Evolutionary conservation across 2,329 filamentous ascomycete species (phyloP), one percentile per base, ranked within the genome.

Genomic region (Penicillium palitans): DNA sequence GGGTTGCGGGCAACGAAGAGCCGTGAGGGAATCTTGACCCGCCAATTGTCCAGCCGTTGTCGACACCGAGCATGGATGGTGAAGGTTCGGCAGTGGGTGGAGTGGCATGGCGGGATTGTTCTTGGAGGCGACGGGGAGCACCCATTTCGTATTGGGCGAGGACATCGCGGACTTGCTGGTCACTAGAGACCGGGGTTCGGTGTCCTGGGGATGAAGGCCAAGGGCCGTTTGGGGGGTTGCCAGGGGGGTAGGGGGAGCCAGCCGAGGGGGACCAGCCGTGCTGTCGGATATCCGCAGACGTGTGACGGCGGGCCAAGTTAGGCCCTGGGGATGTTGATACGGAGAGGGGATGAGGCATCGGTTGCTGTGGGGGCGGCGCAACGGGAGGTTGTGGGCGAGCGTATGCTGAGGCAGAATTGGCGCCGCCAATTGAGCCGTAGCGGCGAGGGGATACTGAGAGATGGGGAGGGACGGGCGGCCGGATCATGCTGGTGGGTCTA

Each of bases 211-310:
- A 89, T 17, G 87, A 86, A 17, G 87, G 87, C 87, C 87, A 90
- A 61, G 86, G 85, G 37, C 87, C 81, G 19, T 86, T 87, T 6
- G 87, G 87, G 8, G 82, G 79, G 69, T 85, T 81, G 12, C 86
- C 86, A 4, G 88, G 87, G 8, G 84, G 81, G 70, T 87, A 90
- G 12, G 88, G 90, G 6, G 88, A 89, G 27, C 80, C 70, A 49
- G 72, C 69, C 51, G 72, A 66, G 41, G 74, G 71, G 81, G 81
- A 88, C 87, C 90, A 93, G 39, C 89, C 91, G 71, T 92, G 89
- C 67, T 93, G 89, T 53, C 95, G 88, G 66, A 99, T 98, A 72
- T 99, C 95, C 58, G 95, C 95, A 40, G 93, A 93, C 2, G 95
- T 99, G 76, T 99, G 95, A 61, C 93, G 86, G 62, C 93, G 87